Percentiles rank a stretch among this genome's conserved stretches.
phyloP scores from a whole-genome alignment of 78 protist genomes.

The Chrysochromulina tobinii region DNA sequence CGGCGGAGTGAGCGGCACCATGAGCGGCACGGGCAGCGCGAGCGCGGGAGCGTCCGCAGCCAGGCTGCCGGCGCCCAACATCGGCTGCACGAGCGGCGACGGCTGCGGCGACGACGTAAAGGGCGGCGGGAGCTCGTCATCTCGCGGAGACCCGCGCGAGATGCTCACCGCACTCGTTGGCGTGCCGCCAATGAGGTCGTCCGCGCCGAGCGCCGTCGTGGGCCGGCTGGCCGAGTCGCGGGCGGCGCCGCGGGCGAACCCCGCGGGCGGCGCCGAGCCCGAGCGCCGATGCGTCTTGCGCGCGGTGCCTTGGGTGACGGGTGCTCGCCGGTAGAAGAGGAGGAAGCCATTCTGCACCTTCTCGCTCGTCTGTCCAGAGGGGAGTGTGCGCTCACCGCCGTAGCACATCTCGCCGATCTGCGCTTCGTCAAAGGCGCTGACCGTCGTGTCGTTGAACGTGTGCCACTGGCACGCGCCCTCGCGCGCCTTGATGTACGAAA shows the following conservation, averaged over 20 bases:
- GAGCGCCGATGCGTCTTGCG: background rate
- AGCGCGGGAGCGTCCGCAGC: no score
- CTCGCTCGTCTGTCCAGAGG: background rate
- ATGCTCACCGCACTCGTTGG: background rate
- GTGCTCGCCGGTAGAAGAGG: background rate
- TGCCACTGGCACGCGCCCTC: background rate
- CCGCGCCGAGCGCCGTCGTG: background rate
- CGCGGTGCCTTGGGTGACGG: background rate
- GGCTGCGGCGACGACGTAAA: no score
- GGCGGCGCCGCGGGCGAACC: background rate
- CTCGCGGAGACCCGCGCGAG: no score
- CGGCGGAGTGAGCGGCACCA: no score
- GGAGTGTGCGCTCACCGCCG: background rate
- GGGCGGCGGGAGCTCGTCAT: no score
- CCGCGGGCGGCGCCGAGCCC: conserved; percentile 1
- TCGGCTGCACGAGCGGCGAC: no score
- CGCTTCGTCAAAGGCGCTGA: background rate
- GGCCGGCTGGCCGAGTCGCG: background rate
- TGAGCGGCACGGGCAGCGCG: no score
- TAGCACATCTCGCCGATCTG: background rate
- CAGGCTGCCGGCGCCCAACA: no score
- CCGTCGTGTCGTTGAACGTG: background rate
- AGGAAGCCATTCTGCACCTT: background rate
- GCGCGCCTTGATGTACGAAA: conserved; percentile 65
- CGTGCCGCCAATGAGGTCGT: background rate